phyloP scores from a whole-genome alignment of 257 asterid genomes.

The Lantana camara region DNA sequence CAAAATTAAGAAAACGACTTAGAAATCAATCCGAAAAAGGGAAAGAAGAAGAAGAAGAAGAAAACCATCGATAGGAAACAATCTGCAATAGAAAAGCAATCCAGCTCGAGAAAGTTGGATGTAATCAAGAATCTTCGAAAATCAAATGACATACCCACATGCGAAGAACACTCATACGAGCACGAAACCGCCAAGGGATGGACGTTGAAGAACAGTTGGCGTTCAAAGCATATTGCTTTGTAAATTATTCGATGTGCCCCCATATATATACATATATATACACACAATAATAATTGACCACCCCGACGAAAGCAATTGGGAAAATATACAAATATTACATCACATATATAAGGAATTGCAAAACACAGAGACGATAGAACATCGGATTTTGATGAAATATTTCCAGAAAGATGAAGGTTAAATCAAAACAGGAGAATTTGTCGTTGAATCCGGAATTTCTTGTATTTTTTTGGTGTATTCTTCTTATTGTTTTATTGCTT shows the following conservation, averaged over 20 bases:
- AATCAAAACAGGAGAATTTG: slow-evolving; percentile 5
- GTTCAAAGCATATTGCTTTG: slow-evolving; percentile 63
- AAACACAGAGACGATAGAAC: slow-evolving; percentile 4
- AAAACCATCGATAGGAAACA: slow-evolving; percentile 5
- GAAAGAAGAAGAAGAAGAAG: too few relatives aligned
- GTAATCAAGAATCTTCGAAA: slow-evolving; percentile 31
- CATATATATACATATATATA: slow-evolving; percentile 24
- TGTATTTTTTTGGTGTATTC: neutral
- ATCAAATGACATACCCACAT: slow-evolving; percentile 44
- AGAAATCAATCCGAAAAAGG: slow-evolving; percentile 15
- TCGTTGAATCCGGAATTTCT: neutral
- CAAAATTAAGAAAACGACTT: slow-evolving; percentile 15
- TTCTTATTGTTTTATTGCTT: neutral
- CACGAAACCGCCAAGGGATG: slow-evolving; percentile 61
- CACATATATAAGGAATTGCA: neutral
- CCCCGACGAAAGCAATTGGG: slow-evolving; percentile 22
- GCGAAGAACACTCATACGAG: slow-evolving; percentile 44
- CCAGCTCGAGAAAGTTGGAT: slow-evolving; percentile 42
- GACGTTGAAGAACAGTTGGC: slow-evolving; percentile 45
- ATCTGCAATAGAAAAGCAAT: slow-evolving; percentile 22
- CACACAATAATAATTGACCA: slow-evolving; percentile 34
- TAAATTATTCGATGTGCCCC: slow-evolving; percentile 57
- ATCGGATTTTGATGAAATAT: slow-evolving; percentile 18
- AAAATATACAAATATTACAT: slow-evolving; percentile 12
- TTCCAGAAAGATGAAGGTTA: slow-evolving; percentile 22